Conservation (phyloP, 2,329 filamentous ascomycete genomes). For the Fusarium sublunatum region DNA sequence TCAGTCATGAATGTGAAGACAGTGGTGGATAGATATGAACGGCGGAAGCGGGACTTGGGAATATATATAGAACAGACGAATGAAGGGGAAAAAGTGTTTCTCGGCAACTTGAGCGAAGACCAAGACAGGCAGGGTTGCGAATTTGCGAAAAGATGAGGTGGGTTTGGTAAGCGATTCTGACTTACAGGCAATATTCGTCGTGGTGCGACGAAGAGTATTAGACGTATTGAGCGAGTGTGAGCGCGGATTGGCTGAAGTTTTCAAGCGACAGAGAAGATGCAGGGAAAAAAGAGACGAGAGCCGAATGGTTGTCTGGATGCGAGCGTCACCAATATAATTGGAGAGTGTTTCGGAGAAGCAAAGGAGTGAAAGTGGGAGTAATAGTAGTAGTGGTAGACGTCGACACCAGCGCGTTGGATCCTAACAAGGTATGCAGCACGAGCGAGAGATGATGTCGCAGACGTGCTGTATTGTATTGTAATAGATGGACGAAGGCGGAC, state of each 20-base stretch:
- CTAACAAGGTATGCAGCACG: constrained; percentile 45
- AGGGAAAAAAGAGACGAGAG: constrained; percentile 42
- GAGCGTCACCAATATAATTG: constrained; percentile 53
- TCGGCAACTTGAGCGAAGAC: constrained; percentile 2
- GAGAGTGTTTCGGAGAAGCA: constrained; percentile 46
- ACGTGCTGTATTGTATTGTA: constrained; percentile 34
- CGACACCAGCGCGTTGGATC: constrained; percentile 50
- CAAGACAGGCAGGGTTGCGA: constrained; percentile 20
- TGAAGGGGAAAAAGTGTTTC: background rate
- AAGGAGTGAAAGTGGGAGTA: constrained; percentile 40
- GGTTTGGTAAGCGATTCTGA: constrained; percentile 48
- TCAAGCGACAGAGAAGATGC: constrained; percentile 32
- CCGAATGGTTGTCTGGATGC: constrained; percentile 49
- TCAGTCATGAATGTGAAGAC: constrained; percentile 27
- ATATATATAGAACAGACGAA: constrained; percentile 11
- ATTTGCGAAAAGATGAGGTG: constrained; percentile 5
- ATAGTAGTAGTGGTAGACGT: constrained; percentile 45
- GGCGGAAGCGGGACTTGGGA: background rate
- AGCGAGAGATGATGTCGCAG: constrained; percentile 48
- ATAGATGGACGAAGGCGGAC: constrained; percentile 32
- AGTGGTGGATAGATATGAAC: background rate
- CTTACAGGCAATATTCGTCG: constrained; percentile 49
- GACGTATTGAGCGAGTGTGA: constrained; percentile 31
- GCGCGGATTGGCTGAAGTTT: constrained; percentile 38
- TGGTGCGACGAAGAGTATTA: constrained; percentile 46